phyloP scores from a whole-genome alignment of 306 rosid genomes.

The Argentina anserina region DNA sequence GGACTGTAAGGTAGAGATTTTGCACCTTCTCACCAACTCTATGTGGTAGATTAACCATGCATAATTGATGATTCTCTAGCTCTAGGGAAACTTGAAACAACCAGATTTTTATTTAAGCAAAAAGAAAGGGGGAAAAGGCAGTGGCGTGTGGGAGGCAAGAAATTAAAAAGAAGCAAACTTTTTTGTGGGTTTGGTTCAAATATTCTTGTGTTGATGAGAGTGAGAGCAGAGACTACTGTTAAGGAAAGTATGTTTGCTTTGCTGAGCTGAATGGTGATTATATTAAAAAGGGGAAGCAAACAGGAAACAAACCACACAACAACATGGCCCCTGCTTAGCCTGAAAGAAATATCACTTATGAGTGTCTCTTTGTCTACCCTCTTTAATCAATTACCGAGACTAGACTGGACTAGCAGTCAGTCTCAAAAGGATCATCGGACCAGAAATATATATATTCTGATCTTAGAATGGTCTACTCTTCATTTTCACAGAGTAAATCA shows the following conservation, averaged over 20 bases:
- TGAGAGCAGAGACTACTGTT: constrained; percentile 9
- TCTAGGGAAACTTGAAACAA: neutral
- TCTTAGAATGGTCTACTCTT: constrained; percentile 25
- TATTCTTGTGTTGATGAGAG: constrained; percentile 32
- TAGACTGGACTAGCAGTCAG: neutral
- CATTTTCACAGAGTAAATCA: neutral
- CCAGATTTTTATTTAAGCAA: neutral
- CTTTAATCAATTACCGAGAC: constrained; percentile 29
- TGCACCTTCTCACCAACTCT: neutral
- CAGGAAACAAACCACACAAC: neutral
- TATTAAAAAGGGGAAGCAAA: constrained; percentile 37
- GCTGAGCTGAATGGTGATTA: constrained; percentile 15
- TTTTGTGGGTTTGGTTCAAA: constrained; percentile 14
- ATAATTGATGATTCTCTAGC: neutral
- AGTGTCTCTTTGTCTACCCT: constrained; percentile 47
- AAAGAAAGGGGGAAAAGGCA: constrained; percentile 13
- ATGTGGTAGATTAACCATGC: neutral
- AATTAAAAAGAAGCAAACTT: constrained; percentile 9
- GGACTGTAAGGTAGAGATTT: neutral
- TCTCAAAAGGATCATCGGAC: constrained; percentile 26
- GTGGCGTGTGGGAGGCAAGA: constrained; percentile 23
- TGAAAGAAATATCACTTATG: constrained; percentile 35
- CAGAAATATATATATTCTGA: constrained; percentile 25
- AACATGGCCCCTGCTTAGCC: constrained; percentile 17
- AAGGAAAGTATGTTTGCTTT: constrained; percentile 51